Evolutionary conservation across 2,329 filamentous ascomycete species (phyloP).

Genomic region (Alternaria rosae): DNA sequence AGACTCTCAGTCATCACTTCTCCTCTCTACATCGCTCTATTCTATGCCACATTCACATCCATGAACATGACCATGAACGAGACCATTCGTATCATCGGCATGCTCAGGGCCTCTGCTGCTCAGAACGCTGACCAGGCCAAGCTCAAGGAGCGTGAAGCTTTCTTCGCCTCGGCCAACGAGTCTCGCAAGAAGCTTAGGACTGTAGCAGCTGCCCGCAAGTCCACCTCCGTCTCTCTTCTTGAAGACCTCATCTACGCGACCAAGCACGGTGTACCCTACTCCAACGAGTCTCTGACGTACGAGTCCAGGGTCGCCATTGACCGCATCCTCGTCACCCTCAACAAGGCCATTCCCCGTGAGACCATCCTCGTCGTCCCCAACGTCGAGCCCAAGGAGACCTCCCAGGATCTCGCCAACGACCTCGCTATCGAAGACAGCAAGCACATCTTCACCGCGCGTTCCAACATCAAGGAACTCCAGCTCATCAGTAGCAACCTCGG

Average conservation of each 20-base stretch:
- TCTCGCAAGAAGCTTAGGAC: constrained; percentile 5
- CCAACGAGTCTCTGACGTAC: constrained; percentile 19
- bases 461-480: constrained; percentile 14
- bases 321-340: constrained; percentile 26
- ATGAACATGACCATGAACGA: constrained; percentile 31
- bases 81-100: constrained; percentile 25
- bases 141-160: constrained; percentile 11
- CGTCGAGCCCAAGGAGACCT: constrained; percentile 7
- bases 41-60: background rate
- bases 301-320: constrained; percentile 23
- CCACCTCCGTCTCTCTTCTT: constrained; percentile 21
- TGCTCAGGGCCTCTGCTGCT: constrained; percentile 35
- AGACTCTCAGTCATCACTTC: background rate
- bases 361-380: background rate
- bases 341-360: constrained; percentile 14
- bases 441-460: constrained; percentile 25
- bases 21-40: background rate
- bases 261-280: constrained; percentile 19
- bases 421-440: constrained; percentile 31
- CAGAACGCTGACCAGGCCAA: constrained; percentile 31
- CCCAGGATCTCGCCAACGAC: constrained; percentile 26
- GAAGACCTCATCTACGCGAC: constrained; percentile 26
- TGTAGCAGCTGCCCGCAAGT: constrained; percentile 2
- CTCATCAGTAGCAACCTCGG: constrained; percentile 3
- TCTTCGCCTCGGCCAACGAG: constrained; percentile 3